Evolutionary conservation across 164 flowering plant genomes (phyloP), one percentile per base, ranked within the genome.

Genomic region (Brasenia schreberi): DNA sequence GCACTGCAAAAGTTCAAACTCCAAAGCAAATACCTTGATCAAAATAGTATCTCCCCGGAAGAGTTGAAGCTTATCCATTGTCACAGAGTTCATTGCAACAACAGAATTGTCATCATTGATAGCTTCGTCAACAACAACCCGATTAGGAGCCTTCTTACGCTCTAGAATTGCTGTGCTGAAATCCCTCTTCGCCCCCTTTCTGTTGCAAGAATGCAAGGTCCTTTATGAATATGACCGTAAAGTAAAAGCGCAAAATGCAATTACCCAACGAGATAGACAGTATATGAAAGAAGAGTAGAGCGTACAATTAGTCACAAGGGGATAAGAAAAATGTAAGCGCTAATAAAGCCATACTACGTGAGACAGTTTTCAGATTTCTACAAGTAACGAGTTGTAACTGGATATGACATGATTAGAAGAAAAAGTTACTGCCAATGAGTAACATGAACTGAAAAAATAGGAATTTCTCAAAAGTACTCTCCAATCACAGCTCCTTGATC

Each of bases 51-150:
- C 96, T 0, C 93, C 93, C 7, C 93, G 87, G 71, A 89, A 89
- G 63, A 89, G 84, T 81, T 85, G 88, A 59, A 89, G 81, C 82
- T 89, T 89, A 63, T 89, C 93, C 96, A 89, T 84, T 11, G 96
- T 87, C 0, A 79, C 87, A 0, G 93, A 89, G 53, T 89, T 83
- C 42, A 89, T 73, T 5, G 88, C n/a, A 27, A 89, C 96, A 10
- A 86, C 91, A 5, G 93, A 89, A 74, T 89, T 89, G 64, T 89
- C 96, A 66, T 89, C 96, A 70, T 87, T 85, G 65, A 77, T 53
- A 0, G 93, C 93, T 68, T 89, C 93, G 61, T 89, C 96, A 0
- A 89, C 89, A 1, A 89, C 82, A 18, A 89, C 79, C 9, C 96
- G 78, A 73, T 89, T 89, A 23, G 91, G 72, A 2, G 96, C 88